Percentiles rank a stretch among this genome's conserved stretches.
Evolutionary conservation across 2,329 filamentous ascomycete species (phyloP).

Genomic region (Nemania sp.): DNA sequence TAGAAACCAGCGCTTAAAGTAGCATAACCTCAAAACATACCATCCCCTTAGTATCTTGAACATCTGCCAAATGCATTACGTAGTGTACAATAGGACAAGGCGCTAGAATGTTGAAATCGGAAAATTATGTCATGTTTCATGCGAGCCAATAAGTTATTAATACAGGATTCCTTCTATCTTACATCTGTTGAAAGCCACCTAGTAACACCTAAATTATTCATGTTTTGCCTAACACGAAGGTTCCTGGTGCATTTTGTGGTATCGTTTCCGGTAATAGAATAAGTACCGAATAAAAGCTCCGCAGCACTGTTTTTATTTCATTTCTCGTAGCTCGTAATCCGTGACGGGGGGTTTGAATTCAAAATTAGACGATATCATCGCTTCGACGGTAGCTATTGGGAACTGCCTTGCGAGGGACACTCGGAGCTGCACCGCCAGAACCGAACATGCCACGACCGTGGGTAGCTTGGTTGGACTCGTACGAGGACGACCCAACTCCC

Average conservation of each 20-base stretch:
- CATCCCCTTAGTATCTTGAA: no score
- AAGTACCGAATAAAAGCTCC: not conserved
- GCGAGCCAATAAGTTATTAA: slow-evolving; percentile 1
- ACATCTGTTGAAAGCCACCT: not conserved
- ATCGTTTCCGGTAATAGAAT: not conserved
- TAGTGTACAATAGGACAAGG: no score
- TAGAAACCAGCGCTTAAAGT: not conserved
- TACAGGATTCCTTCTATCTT: not conserved
- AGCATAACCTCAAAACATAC: not conserved
- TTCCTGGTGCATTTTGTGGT: not conserved
- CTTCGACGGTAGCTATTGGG: slow-evolving; percentile 35
- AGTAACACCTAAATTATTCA: not conserved
- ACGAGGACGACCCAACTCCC: slow-evolving; percentile 59
- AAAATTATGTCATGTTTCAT: not conserved
- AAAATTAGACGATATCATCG: slow-evolving; percentile 47
- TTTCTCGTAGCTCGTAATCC: not conserved
- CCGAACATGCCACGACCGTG: slow-evolving; percentile 29
- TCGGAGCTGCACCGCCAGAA: slow-evolving; percentile 24
- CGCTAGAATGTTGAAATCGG: not conserved
- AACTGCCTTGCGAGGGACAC: slow-evolving; percentile 44
- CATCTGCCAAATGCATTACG: no score
- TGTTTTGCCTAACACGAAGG: not conserved
- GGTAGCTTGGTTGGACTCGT: slow-evolving; percentile 46
- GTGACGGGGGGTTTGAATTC: not conserved
- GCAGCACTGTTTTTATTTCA: not conserved